Base-by-base conservation (phyloP, 495 filamentous ascomycete species). In the Friedmanniomyces endolithicus region DNA sequence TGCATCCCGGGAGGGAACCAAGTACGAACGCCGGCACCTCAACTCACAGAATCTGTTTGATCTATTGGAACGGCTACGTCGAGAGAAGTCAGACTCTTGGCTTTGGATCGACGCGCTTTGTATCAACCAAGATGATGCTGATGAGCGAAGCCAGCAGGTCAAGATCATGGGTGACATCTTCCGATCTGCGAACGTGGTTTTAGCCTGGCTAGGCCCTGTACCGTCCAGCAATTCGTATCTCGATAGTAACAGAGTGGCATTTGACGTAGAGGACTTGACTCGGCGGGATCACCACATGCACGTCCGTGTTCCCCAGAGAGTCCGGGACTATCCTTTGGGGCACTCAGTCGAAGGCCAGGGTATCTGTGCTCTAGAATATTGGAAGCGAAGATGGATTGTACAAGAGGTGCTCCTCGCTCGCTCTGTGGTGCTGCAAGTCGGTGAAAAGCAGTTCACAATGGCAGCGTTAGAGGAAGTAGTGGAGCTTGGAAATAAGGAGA, bases 131-230 rank as follows among this genome's bases (percentile, higher is more conserved):
- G 23, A 59, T 24, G 50, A 58, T 27, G 47, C 19, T 23, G 44
- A 27, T 44, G 60, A 62, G 57, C 53, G 41, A 20, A 56, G 46
- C 48, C 11, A 22, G 14, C 60, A 62, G 57, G 56, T 59, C 19
- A 39, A 39, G n/a, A 33, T 59, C 12, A 62, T 59, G 60, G 57
- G 33, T n/a, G 20, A 46, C 12, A 56, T 62, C 23, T 62, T 55
- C 49, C 39, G 45, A 11, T 20, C 6, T 23, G 59, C 59, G 3
- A 29, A 9, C 11, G 34, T 48, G 8, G 55, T 58, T 22, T 33
- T 62, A n/a, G 39, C 50, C 29, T 62, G 59, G 59, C 56, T 62
- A 20, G 55, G 59, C 27, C 9, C 40, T 12, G 19, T 44, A 50
- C 24, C 29, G 20, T 9, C 11, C 3, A 17, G 8, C 17, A 29